Base-by-base conservation (phyloP, 345 rosid species). In the Pelargonium nanum region DNA sequence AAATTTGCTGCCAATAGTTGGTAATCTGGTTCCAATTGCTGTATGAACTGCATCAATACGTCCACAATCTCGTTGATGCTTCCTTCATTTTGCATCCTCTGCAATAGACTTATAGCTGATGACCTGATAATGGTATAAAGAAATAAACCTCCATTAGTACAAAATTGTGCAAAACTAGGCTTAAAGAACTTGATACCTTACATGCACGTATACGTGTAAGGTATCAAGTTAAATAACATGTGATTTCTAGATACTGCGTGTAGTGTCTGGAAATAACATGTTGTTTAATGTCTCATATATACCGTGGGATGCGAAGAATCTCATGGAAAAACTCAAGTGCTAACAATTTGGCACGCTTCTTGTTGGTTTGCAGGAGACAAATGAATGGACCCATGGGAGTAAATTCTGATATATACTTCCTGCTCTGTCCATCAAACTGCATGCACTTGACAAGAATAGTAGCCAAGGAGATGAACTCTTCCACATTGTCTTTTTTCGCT, bases 321-420 rank as follows among this genome's bases (percentile, higher is more conserved):
- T 92, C 91, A 60, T 92, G 86, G 60, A 85, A 85, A 71, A 86
- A 86, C 63, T 83, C 84, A 13, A 92, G 85, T 13, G 95, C 86
- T 17, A 74, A 59, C 59, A 60, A 69, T 48, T 63, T 70, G 60
- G 90, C 92, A 19, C 72, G 77, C 67, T 72, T 75, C 69, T 79
- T 72, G 24, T 74, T 67, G 65, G 90, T 80, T 40, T 72, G 81
- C 52, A 91, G 73, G 45, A 86, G 83, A 67, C 66, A 56, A 30
- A 77, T 74, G 56, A 88, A 81, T 62, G 93, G 87, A 74, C 85
- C 78, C 59, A 91, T 65, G 48, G 81, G 75, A 68, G 83, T 70
- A 59, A 67, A 66, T 54, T 82, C 79, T 24, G 84, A 75, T 65
- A 92, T 60, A 65, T 73, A 61, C 67, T 69, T 75, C 68, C 95